Conservation (phyloP, 202 grass and related monocot species). For the Panicum hallii region DNA sequence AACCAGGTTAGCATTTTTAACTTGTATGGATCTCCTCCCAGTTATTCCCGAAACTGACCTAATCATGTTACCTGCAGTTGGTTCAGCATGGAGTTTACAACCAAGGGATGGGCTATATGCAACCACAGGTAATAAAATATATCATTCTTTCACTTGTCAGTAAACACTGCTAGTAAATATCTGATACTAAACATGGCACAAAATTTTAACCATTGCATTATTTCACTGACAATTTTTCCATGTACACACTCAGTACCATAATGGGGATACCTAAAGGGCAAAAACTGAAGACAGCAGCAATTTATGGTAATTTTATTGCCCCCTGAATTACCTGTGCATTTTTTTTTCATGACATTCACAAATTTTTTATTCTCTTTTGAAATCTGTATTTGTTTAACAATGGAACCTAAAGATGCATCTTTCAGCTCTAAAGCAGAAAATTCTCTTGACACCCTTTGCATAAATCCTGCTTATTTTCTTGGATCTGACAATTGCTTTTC, state of each 20-base stretch:
- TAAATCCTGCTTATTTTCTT: neutral
- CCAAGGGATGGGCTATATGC: conserved; percentile 92
- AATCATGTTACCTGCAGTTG: conserved; percentile 55
- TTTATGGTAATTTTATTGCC: conserved; percentile 42
- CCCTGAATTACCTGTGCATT: neutral
- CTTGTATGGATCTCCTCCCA: conserved; percentile 31
- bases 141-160: conserved; percentile 10
- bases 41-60: conserved; percentile 38
- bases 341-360: conserved; percentile 2
- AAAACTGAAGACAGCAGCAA: conserved; percentile 49
- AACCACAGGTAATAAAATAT: conserved; percentile 64
- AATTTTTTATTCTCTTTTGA: neutral
- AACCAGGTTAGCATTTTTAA: conserved; percentile 65
- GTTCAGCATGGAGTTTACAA: conserved; percentile 68
- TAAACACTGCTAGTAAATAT: conserved; percentile 22
- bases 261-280: conserved; percentile 57
- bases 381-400: conserved; percentile 18
- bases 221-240: conserved; percentile 26
- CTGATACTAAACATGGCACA: conserved; percentile 22
- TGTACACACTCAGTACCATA: conserved; percentile 68
- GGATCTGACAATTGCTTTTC: conserved; percentile 27
- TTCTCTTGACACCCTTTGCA: conserved; percentile 3
- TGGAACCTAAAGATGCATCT: neutral
- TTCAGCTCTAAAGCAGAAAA: neutral
- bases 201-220: neutral